phyloP scores from a whole-genome alignment of 805 yeast species.

The Saccharomycopsis amapae region DNA sequence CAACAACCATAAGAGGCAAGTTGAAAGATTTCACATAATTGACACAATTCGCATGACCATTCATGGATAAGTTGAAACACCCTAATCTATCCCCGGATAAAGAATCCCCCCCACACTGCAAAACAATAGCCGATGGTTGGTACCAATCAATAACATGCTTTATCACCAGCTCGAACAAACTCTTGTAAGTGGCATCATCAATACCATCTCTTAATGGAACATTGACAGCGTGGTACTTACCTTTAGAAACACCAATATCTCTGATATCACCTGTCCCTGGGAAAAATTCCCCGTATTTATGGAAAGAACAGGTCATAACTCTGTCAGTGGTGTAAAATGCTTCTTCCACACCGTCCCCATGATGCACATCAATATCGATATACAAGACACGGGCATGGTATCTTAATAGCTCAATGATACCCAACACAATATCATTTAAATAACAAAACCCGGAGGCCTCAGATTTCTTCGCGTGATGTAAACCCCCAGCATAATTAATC shows the following conservation, averaged over 20 bases:
- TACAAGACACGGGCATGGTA: conserved; percentile 82
- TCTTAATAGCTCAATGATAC: conserved; percentile 70
- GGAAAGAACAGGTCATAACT: conserved; percentile 86
- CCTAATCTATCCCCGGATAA: conserved; percentile 93
- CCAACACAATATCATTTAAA: conserved; percentile 82
- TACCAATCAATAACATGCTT: conserved; percentile 72
- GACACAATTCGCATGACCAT: conserved; percentile 95
- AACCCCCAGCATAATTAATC: conserved; percentile 88
- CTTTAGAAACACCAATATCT: conserved; percentile 79
- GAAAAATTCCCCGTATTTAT: conserved; percentile 80
- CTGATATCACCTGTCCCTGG: conserved; percentile 89
- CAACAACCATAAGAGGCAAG: conserved; percentile 86
- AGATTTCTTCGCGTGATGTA: conserved; percentile 86
- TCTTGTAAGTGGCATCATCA: conserved; percentile 73
- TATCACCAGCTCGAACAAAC: conserved; percentile 85
- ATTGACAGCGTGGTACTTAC: conserved; percentile 76
- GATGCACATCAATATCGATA: conserved; percentile 87
- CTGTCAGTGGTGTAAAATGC: conserved; percentile 89
- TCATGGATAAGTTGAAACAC: conserved; percentile 87
- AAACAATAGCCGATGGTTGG: conserved; percentile 93
- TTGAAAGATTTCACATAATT: conserved; percentile 79
- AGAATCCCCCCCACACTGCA: conserved; percentile 98
- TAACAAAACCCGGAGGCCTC: conserved; percentile 91
- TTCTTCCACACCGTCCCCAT: conserved; percentile 94
- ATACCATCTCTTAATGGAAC: conserved; percentile 91